phyloP scores from a whole-genome alignment of 2,329 filamentous ascomycete genomes.

The Lachnellula suecica region DNA sequence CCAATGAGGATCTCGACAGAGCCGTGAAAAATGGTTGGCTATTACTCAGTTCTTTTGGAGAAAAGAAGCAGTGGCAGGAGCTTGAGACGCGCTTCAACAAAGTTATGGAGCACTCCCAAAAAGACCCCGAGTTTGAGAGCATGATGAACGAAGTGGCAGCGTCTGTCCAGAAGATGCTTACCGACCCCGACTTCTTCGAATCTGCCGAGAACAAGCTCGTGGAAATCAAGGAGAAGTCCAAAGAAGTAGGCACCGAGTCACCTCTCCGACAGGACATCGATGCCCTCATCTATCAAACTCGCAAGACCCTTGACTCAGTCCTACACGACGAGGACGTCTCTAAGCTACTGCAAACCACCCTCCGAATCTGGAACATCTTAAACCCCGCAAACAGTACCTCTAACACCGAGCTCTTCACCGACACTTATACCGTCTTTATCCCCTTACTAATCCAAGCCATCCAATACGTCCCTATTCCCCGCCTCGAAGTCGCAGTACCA shows the following conservation, averaged over 20 bases:
- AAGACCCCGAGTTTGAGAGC: slow-evolving; percentile 79
- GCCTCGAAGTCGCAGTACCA: slow-evolving; percentile 82
- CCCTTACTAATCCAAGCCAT: slow-evolving; percentile 74
- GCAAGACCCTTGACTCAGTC: slow-evolving; percentile 67
- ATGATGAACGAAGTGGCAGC: slow-evolving; percentile 72
- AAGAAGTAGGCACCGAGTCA: slow-evolving; percentile 66
- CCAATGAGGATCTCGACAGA: slow-evolving; percentile 72
- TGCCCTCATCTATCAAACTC: slow-evolving; percentile 65
- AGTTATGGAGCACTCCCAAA: slow-evolving; percentile 71
- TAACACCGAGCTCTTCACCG: slow-evolving; percentile 71
- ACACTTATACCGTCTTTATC: slow-evolving; percentile 77
- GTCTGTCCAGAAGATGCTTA: slow-evolving; percentile 77
- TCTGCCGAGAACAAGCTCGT: slow-evolving; percentile 56
- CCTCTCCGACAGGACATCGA: slow-evolving; percentile 73
- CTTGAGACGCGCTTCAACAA: slow-evolving; percentile 67
- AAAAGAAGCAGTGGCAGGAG: slow-evolving; percentile 70
- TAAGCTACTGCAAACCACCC: slow-evolving; percentile 64
- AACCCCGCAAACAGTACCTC: slow-evolving; percentile 63
- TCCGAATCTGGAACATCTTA: slow-evolving; percentile 68
- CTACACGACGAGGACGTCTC: slow-evolving; percentile 70
- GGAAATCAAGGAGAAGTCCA: slow-evolving; percentile 51
- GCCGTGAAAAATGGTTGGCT: slow-evolving; percentile 80
- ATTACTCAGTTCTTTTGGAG: slow-evolving; percentile 77
- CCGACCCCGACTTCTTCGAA: slow-evolving; percentile 83
- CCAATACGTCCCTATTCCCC: slow-evolving; percentile 86